Evolutionary conservation across 2,329 filamentous ascomycete species (phyloP), one percentile per base, ranked within the genome.

Genomic region (Fusarium papillatum): DNA sequence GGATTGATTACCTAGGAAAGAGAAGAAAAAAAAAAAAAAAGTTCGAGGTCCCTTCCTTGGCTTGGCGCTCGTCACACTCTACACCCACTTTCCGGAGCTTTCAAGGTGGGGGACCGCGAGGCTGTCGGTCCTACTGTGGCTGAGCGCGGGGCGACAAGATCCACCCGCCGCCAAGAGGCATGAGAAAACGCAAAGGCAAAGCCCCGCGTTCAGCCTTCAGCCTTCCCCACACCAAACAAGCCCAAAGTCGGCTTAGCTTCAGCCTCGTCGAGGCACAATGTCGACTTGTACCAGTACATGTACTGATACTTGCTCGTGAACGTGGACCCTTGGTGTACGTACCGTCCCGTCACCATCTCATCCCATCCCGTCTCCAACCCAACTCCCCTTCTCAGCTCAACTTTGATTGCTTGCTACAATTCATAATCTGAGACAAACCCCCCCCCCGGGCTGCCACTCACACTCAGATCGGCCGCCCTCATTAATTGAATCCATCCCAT

Each of bases 91-190:
- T 60, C 68, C 64, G 71, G 43, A 65, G 16, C 24, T 19, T 19
- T 19, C 24, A 29, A 31, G 55, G 60, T 50, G 48, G 61, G 67
- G 75, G 71, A 43, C 46, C 55, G 59, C 64, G 66, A 76, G 72
- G 68, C 70, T 75, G 41, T 22, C 57, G 7, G 26, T n/a, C 19
- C 8, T 17, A 17, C n/a, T 73, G 75, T 77, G 73, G 75, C 75
- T 77, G 64, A 73, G 71, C 73, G 73, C 75, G 73, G 73, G 75
- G 71, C 53, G 57, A 50, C 60, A 74, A 69, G 73, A 63, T 63
- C 69, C 62, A 16, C 14, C 29, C 19, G 17, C 29, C 19, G 17
- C 50, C 17, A 55, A 55, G 57, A 50, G 46, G 43, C 22, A 48
- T 48, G 22, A 36, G 16, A 13, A 13, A 7, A 14, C 41, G 19